Conservation (phyloP, 108 stramenopile species). For the Cyclotella atomus region DNA sequence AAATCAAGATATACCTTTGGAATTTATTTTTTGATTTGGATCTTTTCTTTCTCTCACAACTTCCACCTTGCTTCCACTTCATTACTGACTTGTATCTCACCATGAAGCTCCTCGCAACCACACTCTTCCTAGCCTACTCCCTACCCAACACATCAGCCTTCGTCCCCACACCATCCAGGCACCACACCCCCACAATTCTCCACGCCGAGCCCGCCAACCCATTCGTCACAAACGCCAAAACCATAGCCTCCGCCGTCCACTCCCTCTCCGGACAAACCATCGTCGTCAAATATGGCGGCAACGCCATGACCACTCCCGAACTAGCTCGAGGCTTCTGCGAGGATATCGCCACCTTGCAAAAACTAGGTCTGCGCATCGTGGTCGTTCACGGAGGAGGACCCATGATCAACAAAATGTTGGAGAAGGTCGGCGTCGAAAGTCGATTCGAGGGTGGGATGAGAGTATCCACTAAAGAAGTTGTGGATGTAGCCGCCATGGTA, state of each 20-base stretch:
- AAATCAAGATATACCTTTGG: no score
- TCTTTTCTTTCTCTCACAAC: no score
- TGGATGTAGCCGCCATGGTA: conserved; percentile 97
- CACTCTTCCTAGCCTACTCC: no score
- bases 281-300: conserved; percentile 92
- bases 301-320: conserved; percentile 91
- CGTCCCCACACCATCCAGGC: background rate
- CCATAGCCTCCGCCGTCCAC: conserved; percentile 63
- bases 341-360: conserved; percentile 86
- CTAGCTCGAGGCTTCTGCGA: conserved; percentile 83
- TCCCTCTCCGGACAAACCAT: conserved; percentile 75
- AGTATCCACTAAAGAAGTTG: conserved; percentile 86
- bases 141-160: no score
- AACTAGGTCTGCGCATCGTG: conserved; percentile 82
- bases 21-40: no score
- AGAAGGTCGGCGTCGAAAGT: conserved; percentile 81
- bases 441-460: conserved; percentile 90
- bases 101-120: no score
- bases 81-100: no score
- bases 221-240: conserved; percentile 63
- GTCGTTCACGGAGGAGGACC: conserved; percentile 97
- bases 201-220: conserved; percentile 14
- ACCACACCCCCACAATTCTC: background rate
- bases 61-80: no score
- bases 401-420: conserved; percentile 89